These are phyloP conservation scores for Polyporus tsugae DNA, from an alignment of 1,284 basidiomycete genomes.

Conservation along the genomic window DNA sequence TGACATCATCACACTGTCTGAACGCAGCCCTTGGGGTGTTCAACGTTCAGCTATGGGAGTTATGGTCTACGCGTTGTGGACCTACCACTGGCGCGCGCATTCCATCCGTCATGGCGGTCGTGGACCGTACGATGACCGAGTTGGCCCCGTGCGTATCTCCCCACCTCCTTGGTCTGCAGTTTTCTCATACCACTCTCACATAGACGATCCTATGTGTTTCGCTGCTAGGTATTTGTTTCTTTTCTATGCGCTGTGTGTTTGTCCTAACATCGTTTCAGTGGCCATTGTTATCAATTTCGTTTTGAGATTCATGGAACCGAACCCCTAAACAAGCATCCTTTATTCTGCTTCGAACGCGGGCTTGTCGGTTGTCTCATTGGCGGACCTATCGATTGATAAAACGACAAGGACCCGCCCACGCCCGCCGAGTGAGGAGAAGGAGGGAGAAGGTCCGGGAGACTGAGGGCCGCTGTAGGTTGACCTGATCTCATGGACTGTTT, in stretches of 20 bases:
- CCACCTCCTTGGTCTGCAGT: slow-evolving; percentile 23
- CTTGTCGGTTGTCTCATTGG: not conserved
- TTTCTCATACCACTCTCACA: slow-evolving; percentile 10
- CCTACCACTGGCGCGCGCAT: slow-evolving; percentile 95
- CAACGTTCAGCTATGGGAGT: slow-evolving; percentile 85
- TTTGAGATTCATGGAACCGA: slow-evolving; percentile 67
- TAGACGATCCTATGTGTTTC: slow-evolving; percentile 90
- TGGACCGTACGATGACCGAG: slow-evolving; percentile 96
- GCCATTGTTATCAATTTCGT: slow-evolving; percentile 93
- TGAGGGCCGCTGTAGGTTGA: not conserved
- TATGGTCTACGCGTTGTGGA: slow-evolving; percentile 95
- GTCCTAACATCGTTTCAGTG: slow-evolving; percentile 52
- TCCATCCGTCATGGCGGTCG: slow-evolving; percentile 93
- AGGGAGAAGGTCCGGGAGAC: not conserved
- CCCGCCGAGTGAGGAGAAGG: slow-evolving; percentile 3
- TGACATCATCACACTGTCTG: slow-evolving; percentile 15
- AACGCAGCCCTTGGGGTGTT: not conserved
- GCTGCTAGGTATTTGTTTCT: slow-evolving; percentile 70
- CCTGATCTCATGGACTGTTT: not conserved
- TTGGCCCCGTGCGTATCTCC: slow-evolving; percentile 74
- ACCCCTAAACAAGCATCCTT: slow-evolving; percentile 23
- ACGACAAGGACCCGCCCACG: not conserved
- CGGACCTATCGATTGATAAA: not conserved
- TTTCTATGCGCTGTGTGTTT: not conserved
- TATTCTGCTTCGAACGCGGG: not conserved